Conservation (phyloP, 257 asterid species). For the Scutellaria barbata region DNA sequence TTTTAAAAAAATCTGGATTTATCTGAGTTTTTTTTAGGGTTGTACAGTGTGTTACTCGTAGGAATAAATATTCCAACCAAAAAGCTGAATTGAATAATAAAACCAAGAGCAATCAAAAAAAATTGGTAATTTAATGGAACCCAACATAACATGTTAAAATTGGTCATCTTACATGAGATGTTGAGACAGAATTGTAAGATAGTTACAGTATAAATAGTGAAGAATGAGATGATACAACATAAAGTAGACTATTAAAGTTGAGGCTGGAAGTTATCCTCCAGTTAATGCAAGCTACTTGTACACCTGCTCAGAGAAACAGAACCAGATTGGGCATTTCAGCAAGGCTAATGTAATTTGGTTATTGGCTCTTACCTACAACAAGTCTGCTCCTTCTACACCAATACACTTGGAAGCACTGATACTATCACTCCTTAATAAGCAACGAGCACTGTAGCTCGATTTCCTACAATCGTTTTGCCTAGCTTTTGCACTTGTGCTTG, state of each 20-base stretch:
- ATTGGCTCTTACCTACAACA: conserved; percentile 55
- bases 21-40: too few species aligned
- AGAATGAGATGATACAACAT: background rate
- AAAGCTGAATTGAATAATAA: too few species aligned
- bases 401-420: conserved; percentile 83
- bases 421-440: conserved; percentile 82
- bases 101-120: too few species aligned
- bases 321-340: too few species aligned
- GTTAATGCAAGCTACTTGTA: conserved; percentile 9
- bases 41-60: too few species aligned
- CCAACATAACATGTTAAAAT: too few species aligned
- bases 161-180: background rate
- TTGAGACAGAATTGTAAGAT: conserved; percentile 2
- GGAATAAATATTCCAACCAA: too few species aligned
- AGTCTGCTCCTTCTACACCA: conserved; percentile 62
- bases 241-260: background rate
- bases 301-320: conserved; percentile 37
- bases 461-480: conserved; percentile 49
- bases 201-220: conserved; percentile 22
- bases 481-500: conserved; percentile 43
- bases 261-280: background rate
- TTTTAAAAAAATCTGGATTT: too few species aligned
- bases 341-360: background rate
- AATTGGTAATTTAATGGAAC: too few species aligned
- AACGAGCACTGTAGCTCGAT: conserved; percentile 76